phyloP scores from a whole-genome alignment of 495 filamentous ascomycete species.

The Penicillium psychrofluorescens region DNA sequence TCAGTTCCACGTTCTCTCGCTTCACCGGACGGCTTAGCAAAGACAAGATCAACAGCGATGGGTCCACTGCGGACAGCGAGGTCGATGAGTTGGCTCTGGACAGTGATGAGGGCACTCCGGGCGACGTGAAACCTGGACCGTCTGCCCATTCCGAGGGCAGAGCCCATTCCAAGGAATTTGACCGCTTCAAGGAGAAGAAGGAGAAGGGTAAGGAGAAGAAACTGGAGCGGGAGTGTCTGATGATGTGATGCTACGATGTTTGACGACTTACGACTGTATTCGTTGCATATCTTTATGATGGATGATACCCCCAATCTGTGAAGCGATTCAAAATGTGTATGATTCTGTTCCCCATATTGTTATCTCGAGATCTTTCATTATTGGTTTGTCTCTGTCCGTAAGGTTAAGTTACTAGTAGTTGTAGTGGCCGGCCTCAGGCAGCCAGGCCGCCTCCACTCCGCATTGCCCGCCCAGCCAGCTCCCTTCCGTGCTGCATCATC shows the following conservation, averaged over 20 bases:
- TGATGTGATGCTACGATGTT: slow-evolving; percentile 37
- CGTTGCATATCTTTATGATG: slow-evolving; percentile 7
- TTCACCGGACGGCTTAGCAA: slow-evolving; percentile 48
- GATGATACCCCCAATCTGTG: slow-evolving; percentile 21
- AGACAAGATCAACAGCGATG: slow-evolving; percentile 31
- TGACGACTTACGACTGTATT: no score
- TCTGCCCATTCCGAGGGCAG: slow-evolving; percentile 15
- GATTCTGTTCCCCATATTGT: no score
- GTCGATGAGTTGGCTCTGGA: slow-evolving; percentile 19
- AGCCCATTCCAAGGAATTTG: slow-evolving; percentile 15
- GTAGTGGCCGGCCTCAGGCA: slow-evolving; percentile 8
- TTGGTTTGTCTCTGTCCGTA: neutral
- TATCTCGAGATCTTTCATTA: neutral
- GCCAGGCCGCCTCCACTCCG: slow-evolving; percentile 9
- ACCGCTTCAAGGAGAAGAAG: slow-evolving; percentile 25
- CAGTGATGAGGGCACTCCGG: slow-evolving; percentile 15
- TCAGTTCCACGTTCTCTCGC: slow-evolving; percentile 60
- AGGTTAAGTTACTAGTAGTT: neutral
- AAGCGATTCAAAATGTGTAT: neutral
- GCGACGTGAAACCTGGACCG: slow-evolving; percentile 20
- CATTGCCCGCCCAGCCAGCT: slow-evolving; percentile 9
- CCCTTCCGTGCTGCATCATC: slow-evolving; percentile 5
- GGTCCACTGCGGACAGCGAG: slow-evolving; percentile 20
- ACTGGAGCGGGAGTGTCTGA: slow-evolving; percentile 65
- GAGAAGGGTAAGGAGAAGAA: slow-evolving; percentile 39